Base-by-base conservation (phyloP, 495 filamentous ascomycete species). In the Talaromyces nanjingensis region DNA sequence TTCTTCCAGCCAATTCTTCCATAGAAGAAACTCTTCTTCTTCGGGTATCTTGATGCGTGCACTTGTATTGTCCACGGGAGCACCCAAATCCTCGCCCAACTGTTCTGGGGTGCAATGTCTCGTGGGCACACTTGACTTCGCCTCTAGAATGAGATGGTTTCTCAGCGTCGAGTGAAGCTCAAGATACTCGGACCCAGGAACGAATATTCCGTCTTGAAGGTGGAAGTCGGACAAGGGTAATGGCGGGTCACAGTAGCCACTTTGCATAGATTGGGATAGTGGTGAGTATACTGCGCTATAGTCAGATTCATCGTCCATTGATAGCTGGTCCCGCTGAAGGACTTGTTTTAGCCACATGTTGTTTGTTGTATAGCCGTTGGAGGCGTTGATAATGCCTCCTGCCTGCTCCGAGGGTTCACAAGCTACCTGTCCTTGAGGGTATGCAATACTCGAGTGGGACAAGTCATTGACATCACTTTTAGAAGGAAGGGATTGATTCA, bases 1-100 rank as follows among this genome's bases (percentile, higher is more conserved):
- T 57, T 79, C 71, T 22, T 75, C 70, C 39, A 81, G 67, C 66
- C 76, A 79, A 49, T 79, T 81, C 64, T 75, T 73, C 70, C 76
- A 74, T 34, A 77, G 66, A 7, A 72, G 33, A 59, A 75, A 71
- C 56, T 74, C 73, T 24, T 72, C 62, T 16, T 73, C 72, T 6
- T 72, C 66, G 2, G 69, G 70, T 0, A 74, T 45, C 12, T 70
- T 67, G 65, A 74, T 71, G 18, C 60, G 25, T 18, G 60, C n/a
- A 65, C 49, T 47, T 31, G 37, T 24, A 58, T 42, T 14, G 20
- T 62, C 27, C 6, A 29, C 42, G 11, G 52, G 60, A 4, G 5
- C 16, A 16, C 2, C 27, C 58, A 61, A 59, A 24, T 14, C 45
- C 56, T 54, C 65, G 3, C 24, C 20, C 20, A n/a, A 58, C 34